Evolutionary conservation across 2,329 filamentous ascomycete species (phyloP).

Genomic region (Sporothrix pseudoabietina): DNA sequence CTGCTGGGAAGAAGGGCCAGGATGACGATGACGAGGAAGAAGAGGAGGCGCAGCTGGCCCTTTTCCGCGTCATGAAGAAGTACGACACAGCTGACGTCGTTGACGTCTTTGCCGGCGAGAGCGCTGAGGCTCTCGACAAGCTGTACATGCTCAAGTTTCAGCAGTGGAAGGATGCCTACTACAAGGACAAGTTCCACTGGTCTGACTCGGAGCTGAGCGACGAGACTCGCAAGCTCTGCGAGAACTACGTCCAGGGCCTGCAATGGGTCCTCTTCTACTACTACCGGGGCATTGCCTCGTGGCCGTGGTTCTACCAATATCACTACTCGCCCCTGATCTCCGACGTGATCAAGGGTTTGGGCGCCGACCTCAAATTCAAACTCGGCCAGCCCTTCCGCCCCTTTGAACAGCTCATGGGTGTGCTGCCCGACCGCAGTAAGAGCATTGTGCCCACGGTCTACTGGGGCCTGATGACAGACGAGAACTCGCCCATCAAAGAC

Average conservation of each 20-base stretch:
- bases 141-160: slow-evolving; percentile 90
- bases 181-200: slow-evolving; percentile 87
- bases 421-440: slow-evolving; percentile 95
- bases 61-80: slow-evolving; percentile 80
- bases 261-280: slow-evolving; percentile 99
- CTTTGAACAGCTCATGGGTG: slow-evolving; percentile 97
- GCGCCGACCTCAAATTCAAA: slow-evolving; percentile 86
- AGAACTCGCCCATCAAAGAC: slow-evolving; percentile 90
- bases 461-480: slow-evolving; percentile 88
- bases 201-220: slow-evolving; percentile 71
- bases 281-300: slow-evolving; percentile 93
- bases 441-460: slow-evolving; percentile 88
- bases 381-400: slow-evolving; percentile 94
- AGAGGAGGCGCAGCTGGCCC: slow-evolving; percentile 79
- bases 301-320: slow-evolving; percentile 97
- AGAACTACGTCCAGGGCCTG: slow-evolving; percentile 96
- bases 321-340: slow-evolving; percentile 94
- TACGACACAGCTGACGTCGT: slow-evolving; percentile 89
- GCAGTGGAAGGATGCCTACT: slow-evolving; percentile 94
- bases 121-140: slow-evolving; percentile 74
- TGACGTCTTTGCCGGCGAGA: slow-evolving; percentile 77
- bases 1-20: slow-evolving; percentile 48
- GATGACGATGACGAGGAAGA: slow-evolving; percentile 75
- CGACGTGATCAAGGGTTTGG: slow-evolving; percentile 87
- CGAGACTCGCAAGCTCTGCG: slow-evolving; percentile 78